Base-by-base conservation (phyloP, 306 rosid genomes). In the Castanea crenata region DNA sequence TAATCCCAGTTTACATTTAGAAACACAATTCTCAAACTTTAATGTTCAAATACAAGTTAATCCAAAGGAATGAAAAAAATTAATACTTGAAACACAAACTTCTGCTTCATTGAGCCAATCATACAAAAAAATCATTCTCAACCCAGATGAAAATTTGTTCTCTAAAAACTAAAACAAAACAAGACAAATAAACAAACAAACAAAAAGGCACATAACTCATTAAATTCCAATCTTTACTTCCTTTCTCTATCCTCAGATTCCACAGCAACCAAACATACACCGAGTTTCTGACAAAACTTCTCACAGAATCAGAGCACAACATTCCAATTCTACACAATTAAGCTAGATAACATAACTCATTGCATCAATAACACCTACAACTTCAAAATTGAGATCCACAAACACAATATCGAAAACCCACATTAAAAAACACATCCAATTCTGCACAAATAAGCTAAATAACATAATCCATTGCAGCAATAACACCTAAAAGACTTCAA, bases 1-100 rank as follows among this genome's bases (percentile, higher is more conserved):
- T 25, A 61, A 64, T 57, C 76, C 65, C 10, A 74, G 67, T 75
- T 78, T 63, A 76, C 70, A 84, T 72, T 59, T 3, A 76, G 29
- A 77, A 29, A 35, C 68, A 23, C 31, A 61, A 25, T 79, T 69
- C 0, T 49, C 54, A 49, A 49, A 8, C 31, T 75, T 11, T 38
- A 73, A 19, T 6, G 65, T 69, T 55, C 49, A 38, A 6, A 41
- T 21, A 78, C 51, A 3, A 29, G 55, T n/a, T 15, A 51, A 61
- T 62, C 27, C 41, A 76, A 73, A 72, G 67, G 12, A 51, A 58
- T 62, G 57, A 81, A 56, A 58, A 69, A 13, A 19, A 15, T 21
- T 32, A 21, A 27, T 3, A 32, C 6, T 15, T 31, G 21, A 64
- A 64, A 29, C 70, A 23, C 68, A 62, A 27, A 62, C n/a, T 15